Evolutionary conservation across 2,329 filamentous ascomycete species (phyloP).

Genomic region (Calonectria leucothoes): DNA sequence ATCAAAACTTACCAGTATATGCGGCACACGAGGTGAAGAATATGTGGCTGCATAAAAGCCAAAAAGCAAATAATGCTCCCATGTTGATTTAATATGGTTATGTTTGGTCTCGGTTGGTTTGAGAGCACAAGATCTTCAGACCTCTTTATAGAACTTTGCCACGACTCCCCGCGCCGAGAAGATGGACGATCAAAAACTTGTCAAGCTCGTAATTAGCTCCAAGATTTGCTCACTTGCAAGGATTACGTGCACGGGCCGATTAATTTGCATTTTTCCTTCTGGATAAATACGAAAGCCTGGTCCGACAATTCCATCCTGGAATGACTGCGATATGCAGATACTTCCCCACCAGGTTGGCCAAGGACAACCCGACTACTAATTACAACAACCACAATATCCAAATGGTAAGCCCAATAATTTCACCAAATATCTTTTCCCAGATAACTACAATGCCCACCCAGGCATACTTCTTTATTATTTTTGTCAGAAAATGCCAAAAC

Average conservation of each 20-base stretch:
- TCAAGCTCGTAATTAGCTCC: not conserved
- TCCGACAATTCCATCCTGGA: no score
- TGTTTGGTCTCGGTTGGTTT: not conserved
- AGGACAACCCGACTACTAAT: no score
- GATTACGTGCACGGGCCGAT: not conserved
- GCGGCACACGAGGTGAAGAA: not conserved
- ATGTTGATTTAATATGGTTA: not conserved
- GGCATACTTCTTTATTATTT: no score
- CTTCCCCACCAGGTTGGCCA: no score
- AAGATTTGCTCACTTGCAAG: not conserved
- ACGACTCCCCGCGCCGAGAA: not conserved
- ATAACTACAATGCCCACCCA: no score
- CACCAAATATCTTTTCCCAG: no score
- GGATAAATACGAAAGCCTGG: no score
- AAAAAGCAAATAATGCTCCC: not conserved
- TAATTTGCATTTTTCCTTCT: not conserved
- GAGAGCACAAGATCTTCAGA: no score
- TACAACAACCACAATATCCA: no score
- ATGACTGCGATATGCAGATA: no score
- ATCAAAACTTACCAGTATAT: not conserved
- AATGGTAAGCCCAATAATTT: no score
- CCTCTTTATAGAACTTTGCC: not conserved
- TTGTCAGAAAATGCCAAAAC: no score
- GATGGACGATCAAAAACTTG: not conserved
- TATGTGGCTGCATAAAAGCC: not conserved